These are phyloP conservation scores for Trichoderma gamsii DNA, from an alignment of 495 filamentous ascomycete species.

Conservation along the genomic window DNA sequence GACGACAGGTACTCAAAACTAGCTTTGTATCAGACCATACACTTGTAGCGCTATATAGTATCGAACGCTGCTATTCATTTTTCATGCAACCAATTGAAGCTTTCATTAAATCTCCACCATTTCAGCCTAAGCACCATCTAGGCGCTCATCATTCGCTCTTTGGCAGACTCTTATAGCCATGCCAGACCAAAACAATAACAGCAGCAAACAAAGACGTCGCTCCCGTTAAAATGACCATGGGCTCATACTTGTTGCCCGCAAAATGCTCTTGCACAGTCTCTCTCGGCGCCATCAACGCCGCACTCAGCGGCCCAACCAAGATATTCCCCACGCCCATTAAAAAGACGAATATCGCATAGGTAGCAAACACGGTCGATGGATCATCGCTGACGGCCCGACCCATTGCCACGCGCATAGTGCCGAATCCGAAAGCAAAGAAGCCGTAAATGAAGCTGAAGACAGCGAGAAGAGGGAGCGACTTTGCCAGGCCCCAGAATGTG, in stretches of 20 bases:
- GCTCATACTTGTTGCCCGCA: conserved; percentile 4
- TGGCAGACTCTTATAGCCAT: not conserved
- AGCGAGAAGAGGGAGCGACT: conserved; percentile 22
- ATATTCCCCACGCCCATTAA: conserved; percentile 34
- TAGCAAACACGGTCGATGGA: conserved; percentile 26
- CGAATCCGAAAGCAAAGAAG: conserved; percentile 35
- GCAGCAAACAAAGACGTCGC: not conserved
- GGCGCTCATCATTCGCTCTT: not conserved
- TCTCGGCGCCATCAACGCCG: conserved; percentile 14
- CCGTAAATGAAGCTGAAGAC: conserved; percentile 31
- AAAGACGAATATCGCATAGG: conserved; percentile 19
- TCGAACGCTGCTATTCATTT: too few species aligned
- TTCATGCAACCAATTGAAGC: too few species aligned
- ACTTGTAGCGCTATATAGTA: too few species aligned
- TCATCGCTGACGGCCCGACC: conserved; percentile 25
- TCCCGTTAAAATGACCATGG: not conserved
- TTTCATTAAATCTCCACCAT: too few species aligned
- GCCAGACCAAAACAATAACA: not conserved
- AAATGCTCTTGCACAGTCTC: not conserved
- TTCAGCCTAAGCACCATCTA: not conserved
- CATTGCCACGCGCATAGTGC: conserved; percentile 28
- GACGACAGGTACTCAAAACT: too few species aligned
- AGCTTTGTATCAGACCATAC: too few species aligned
- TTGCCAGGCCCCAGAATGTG: conserved; percentile 29
- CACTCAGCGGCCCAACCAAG: conserved; percentile 30